Evolutionary conservation across 495 filamentous ascomycete species (phyloP).

Genomic region (Cryomyces antarcticus): DNA sequence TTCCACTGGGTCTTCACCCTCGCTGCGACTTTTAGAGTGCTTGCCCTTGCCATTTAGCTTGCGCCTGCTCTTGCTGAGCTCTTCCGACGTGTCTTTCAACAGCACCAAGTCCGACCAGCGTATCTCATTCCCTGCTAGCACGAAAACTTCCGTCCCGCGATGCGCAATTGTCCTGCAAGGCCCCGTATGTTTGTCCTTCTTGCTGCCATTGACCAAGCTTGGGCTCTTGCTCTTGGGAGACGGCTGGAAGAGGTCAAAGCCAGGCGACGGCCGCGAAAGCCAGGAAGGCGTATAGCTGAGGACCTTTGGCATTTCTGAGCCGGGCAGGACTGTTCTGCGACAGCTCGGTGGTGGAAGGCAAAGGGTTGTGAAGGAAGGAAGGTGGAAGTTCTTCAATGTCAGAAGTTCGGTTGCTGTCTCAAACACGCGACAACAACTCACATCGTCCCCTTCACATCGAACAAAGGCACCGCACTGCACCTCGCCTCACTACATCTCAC

Average conservation of each 20-base stretch:
- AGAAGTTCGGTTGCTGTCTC: no score
- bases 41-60: neutral
- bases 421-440: no score
- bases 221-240: constrained; percentile 18
- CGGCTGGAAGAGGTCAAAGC: constrained; percentile 40
- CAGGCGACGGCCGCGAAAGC: constrained; percentile 56
- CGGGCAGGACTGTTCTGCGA: neutral
- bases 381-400: no score
- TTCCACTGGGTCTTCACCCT: neutral
- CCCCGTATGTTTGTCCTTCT: constrained; percentile 26
- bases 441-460: no score
- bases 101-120: constrained; percentile 62
- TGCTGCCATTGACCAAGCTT: constrained; percentile 10
- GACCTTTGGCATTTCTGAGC: constrained; percentile 49
- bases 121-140: constrained; percentile 66
- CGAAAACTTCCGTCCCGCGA: constrained; percentile 62
- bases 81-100: constrained; percentile 38
- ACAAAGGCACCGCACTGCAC: no score
- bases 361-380: no score
- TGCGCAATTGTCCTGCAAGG: constrained; percentile 49
- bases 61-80: constrained; percentile 11
- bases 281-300: constrained; percentile 64
- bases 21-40: neutral
- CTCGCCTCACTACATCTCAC: no score
- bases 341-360: no score